Evolutionary conservation across 2,329 filamentous ascomycete species (phyloP), one percentile per base, ranked within the genome.

Genomic region (Xylariaceae sp.): DNA sequence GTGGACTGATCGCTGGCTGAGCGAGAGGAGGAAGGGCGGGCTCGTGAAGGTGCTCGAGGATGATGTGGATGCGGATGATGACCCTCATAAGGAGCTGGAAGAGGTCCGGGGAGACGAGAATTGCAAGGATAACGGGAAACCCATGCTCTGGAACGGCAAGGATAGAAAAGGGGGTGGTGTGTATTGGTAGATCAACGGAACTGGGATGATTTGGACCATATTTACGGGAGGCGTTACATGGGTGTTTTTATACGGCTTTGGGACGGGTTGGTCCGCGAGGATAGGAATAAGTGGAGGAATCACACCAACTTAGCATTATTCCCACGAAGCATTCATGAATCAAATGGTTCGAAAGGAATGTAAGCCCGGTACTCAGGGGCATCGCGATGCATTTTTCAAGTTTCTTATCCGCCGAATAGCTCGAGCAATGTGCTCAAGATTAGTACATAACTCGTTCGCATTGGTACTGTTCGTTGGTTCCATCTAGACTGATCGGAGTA

Each of bases 1-100:
- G 2, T 87, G 84, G 84, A 76, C 78, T 16, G 84, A 87, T 61
- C 73, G 79, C 44, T 87, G 84, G 84, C 64, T 81, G 57, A 68
- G 72, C 0, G 83, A 86, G 69, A 70, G 83, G 65, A 72, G 79
- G 56, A 76, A 74, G 60, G 80, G 79, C 6, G 83, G 84, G 0
- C 53, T 81, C 3, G 69, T 83, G 2, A 68, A 64, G 43, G 72
- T 79, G 0, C 59, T 80, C 13, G 70, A 74, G 39, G 75, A 71
- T 1, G 65, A 70, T 7, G 71, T 72, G 18, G 68, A 68, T 3
- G 67, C 67, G 2, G 54, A 61, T 15, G 59, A 65, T 29, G 56
- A 56, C 8, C 50, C 59, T 1, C 67, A 56, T 1, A 67, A 65
- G 45, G 71, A 76, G 1, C 56, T 77, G 16, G 26, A 74, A 72